Evolutionary conservation across 2,329 filamentous ascomycete genomes (phyloP).

Genomic region (Aspergillus clavatus): DNA sequence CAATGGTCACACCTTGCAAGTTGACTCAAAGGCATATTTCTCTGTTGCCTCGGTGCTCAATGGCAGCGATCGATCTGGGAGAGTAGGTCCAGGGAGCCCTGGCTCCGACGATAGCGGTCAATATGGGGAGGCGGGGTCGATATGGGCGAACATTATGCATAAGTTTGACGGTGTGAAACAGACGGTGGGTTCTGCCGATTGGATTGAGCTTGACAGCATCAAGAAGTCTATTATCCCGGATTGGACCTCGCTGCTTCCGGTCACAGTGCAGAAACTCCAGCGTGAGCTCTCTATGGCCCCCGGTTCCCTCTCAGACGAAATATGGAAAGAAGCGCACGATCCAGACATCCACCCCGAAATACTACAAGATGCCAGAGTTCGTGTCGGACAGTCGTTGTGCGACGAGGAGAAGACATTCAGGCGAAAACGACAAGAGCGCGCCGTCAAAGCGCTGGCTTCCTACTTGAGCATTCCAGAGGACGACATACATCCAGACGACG

Average conservation of each 20-base stretch:
- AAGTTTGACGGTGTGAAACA: slow-evolving; percentile 40
- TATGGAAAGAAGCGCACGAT: slow-evolving; percentile 88
- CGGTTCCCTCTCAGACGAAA: slow-evolving; percentile 83
- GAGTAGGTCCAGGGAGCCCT: slow-evolving; percentile 6
- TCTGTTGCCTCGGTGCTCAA: slow-evolving; percentile 17
- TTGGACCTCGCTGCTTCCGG: slow-evolving; percentile 74
- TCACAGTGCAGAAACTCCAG: slow-evolving; percentile 75
- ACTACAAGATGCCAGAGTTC: slow-evolving; percentile 70
- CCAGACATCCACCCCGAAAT: slow-evolving; percentile 83
- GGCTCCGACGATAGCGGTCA: slow-evolving; percentile 6
- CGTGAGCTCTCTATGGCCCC: slow-evolving; percentile 81
- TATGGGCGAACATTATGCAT: slow-evolving; percentile 50
- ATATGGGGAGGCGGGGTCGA: slow-evolving; percentile 30
- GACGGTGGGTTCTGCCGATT: slow-evolving; percentile 38
- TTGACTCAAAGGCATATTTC: slow-evolving; percentile 21
- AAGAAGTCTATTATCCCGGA: slow-evolving; percentile 71
- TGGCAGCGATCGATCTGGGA: slow-evolving; percentile 11
- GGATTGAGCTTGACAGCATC: slow-evolving; percentile 50
- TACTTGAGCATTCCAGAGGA: slow-evolving; percentile 75
- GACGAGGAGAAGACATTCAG: slow-evolving; percentile 75
- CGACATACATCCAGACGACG: slow-evolving; percentile 86
- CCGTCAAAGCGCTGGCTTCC: slow-evolving; percentile 67
- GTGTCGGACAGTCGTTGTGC: slow-evolving; percentile 76
- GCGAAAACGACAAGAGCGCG: slow-evolving; percentile 61
- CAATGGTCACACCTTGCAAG: slow-evolving; percentile 16